These are phyloP conservation scores for Viola pubescens DNA, from an alignment of 441 rosid species.

Conservation along the genomic window DNA sequence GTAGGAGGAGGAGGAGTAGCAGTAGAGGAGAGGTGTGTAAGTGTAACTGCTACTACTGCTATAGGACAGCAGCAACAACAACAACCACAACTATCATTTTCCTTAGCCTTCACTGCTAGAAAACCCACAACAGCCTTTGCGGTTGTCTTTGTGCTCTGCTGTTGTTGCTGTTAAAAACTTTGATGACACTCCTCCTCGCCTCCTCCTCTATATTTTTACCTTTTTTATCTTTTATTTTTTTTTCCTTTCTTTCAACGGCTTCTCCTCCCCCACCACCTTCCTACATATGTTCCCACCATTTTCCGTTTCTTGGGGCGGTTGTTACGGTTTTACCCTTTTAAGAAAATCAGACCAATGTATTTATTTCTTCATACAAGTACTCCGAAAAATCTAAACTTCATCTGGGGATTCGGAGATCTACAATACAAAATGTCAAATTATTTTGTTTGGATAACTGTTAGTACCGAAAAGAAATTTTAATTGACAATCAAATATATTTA, in stretches of 20 bases:
- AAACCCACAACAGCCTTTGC: slow-evolving; percentile 18
- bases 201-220: slow-evolving; percentile 23
- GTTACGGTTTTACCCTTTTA: slow-evolving; percentile 23
- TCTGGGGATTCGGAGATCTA: background rate
- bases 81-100: slow-evolving; percentile 57
- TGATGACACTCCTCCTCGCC: slow-evolving; percentile 45
- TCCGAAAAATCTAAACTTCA: background rate
- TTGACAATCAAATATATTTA: too few relatives aligned
- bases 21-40: background rate
- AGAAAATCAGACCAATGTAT: background rate
- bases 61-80: slow-evolving; percentile 28
- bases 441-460: background rate
- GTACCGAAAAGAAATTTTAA: too few relatives aligned
- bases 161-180: slow-evolving; percentile 23
- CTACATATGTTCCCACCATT: background rate
- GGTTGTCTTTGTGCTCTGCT: background rate
- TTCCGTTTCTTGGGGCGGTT: background rate
- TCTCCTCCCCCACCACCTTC: slow-evolving; percentile 1
- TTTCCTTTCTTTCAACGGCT: slow-evolving; percentile 3
- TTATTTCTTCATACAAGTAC: background rate
- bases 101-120: slow-evolving; percentile 54
- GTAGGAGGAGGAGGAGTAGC: background rate
- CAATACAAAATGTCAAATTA: background rate
- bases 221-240: too few relatives aligned
- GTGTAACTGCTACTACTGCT: background rate